Evolutionary conservation across 2,329 filamentous ascomycete genomes (phyloP), one percentile per base, ranked within the genome.

Genomic region (Epichloe typhina): DNA sequence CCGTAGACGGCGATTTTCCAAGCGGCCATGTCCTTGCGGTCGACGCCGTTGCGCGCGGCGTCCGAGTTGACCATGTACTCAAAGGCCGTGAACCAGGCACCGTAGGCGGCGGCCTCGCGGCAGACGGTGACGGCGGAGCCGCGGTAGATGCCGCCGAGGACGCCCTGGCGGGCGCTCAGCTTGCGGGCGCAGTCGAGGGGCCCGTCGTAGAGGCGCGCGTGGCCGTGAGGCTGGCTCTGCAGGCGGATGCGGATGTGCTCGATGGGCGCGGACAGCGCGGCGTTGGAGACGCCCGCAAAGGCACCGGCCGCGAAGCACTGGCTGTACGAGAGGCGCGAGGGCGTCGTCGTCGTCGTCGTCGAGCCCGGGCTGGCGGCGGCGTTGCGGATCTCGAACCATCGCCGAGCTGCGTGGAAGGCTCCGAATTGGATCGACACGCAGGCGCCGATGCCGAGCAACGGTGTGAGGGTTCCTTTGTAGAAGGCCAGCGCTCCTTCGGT

Each of bases 371-470:
- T 74, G 76, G 71, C 66, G 76, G 71, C 66, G 69, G 5, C 23
- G 23, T 95, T 95, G 57, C 77, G 76, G 43, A 79, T 72, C 72
- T 97, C 91, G 65, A 98, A 82, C 62, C 79, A 84, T 53, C 93
- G 87, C 53, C 88, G 86, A 8, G 91, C 90, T 63, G 86, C 84
- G 74, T 96, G 89, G 76, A 97, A 98, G 61, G 86, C 93, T 56
- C 90, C 93, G 68, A 98, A 98, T 74, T 98, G 93, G 93, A 98
- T 85, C n/a, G 89, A 96, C 44, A 93, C 90, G 67, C 93, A 98
- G 59, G 93, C 93, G 59, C 93, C 93, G 64, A 98, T 97, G 58
- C 93, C 93, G 52, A 98, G 80, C 51, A 98, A 76, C 0, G 93
- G 93, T 5, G 93, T 97, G 51, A 98, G 75, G 0, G 93, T 97